A percentile compares a stretch with the other conserved stretches of the same genome.
Evolutionary conservation across 345 rosid species (phyloP).

Genomic region (Noccaea caerulescens): DNA sequence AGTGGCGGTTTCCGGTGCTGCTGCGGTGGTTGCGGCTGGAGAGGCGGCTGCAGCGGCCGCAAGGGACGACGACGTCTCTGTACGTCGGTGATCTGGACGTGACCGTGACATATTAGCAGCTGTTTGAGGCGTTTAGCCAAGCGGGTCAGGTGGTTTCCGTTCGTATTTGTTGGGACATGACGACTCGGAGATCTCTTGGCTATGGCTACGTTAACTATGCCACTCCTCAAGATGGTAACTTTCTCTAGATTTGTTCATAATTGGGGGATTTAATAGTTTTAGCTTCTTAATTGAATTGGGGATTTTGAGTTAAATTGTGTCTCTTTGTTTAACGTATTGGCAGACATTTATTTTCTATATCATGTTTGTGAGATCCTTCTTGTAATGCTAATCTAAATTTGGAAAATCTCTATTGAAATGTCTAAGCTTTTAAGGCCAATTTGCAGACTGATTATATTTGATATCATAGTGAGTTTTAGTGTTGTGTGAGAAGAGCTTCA

Average conservation of each 20-base stretch:
- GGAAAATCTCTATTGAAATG: not conserved
- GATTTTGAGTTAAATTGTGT: not conserved
- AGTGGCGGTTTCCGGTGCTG: slow-evolving; percentile 52
- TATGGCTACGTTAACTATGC: slow-evolving; percentile 85
- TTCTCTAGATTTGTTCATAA: not conserved
- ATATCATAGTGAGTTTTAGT: not conserved
- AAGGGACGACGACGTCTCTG: slow-evolving; percentile 73
- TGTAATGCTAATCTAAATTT: slow-evolving; percentile 10
- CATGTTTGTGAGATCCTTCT: slow-evolving; percentile 5
- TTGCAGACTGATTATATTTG: not conserved
- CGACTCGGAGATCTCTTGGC: slow-evolving; percentile 76
- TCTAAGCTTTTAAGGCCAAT: slow-evolving; percentile 14
- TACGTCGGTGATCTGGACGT: slow-evolving; percentile 87
- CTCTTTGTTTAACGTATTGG: not conserved
- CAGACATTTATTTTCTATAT: slow-evolving; percentile 1
- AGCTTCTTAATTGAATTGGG: not conserved
- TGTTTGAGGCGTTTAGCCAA: slow-evolving; percentile 75
- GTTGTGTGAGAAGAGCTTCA: no score
- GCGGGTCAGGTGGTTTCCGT: slow-evolving; percentile 81
- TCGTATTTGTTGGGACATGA: slow-evolving; percentile 81
- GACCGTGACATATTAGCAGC: slow-evolving; percentile 70
- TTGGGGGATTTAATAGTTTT: not conserved
- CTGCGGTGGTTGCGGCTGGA: slow-evolving; percentile 41
- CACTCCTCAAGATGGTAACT: slow-evolving; percentile 80
- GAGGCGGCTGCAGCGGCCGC: slow-evolving; percentile 57